Evolutionary conservation across 2,329 filamentous ascomycete genomes (phyloP).

Genomic region (Thielaviopsis populi): DNA sequence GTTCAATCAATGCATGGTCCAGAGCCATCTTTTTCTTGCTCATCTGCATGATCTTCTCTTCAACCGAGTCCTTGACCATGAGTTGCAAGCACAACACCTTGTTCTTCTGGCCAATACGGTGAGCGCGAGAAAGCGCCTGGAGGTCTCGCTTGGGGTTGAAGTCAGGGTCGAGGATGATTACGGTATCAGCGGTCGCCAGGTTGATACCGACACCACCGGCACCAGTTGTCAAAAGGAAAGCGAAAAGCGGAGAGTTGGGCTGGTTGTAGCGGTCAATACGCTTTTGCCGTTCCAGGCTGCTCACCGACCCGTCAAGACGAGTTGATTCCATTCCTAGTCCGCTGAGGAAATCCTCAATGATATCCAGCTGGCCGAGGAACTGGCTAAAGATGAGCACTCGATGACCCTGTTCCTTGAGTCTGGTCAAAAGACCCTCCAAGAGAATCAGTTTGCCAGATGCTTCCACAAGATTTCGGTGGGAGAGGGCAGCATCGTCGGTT

Average conservation of each 20-base stretch:
- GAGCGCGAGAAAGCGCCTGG: constrained; percentile 83
- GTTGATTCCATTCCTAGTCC: constrained; percentile 58
- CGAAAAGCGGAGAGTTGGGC: constrained; percentile 67
- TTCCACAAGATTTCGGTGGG: constrained; percentile 72
- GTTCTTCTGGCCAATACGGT: constrained; percentile 90
- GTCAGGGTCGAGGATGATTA: constrained; percentile 92
- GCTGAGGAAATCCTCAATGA: constrained; percentile 80
- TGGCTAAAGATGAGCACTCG: constrained; percentile 92
- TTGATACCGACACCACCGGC: constrained; percentile 97
- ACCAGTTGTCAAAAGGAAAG: constrained; percentile 82
- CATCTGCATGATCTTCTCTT: constrained; percentile 93
- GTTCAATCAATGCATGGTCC: constrained; percentile 87
- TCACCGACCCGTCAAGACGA: constrained; percentile 73
- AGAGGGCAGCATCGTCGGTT: constrained; percentile 41
- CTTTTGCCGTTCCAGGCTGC: constrained; percentile 77
- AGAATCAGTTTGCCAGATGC: constrained; percentile 82
- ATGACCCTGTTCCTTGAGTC: constrained; percentile 70
- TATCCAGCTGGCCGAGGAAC: constrained; percentile 74
- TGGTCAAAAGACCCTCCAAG: constrained; percentile 72
- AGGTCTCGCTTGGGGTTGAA: constrained; percentile 98
- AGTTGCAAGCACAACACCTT: constrained; percentile 93
- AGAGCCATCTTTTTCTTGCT: constrained; percentile 92
- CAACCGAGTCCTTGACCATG: constrained; percentile 74
- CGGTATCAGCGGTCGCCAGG: constrained; percentile 87
- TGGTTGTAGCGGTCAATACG: constrained; percentile 90